Evolutionary conservation across 2,329 filamentous ascomycete genomes (phyloP).

Genomic region (Eutypella sp.): DNA sequence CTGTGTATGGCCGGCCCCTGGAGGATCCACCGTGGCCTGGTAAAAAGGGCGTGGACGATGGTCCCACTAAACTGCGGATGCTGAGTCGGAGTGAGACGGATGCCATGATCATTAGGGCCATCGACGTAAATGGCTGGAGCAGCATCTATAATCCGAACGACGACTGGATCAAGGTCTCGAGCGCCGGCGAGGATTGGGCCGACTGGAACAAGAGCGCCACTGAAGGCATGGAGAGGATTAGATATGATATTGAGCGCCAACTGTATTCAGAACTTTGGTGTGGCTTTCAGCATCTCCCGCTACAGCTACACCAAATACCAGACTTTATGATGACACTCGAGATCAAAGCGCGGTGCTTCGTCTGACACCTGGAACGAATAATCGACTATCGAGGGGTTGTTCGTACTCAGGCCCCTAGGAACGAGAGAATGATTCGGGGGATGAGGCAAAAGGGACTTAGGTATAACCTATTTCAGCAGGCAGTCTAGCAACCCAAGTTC

Average conservation of each 20-base stretch:
- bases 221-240: not conserved
- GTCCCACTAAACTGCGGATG: not conserved
- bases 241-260: not conserved
- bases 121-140: not conserved
- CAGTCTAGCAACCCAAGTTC: no score
- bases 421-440: no score
- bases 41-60: not conserved
- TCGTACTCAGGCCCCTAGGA: no score
- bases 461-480: no score
- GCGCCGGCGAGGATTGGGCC: not conserved
- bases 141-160: not conserved
- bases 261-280: not conserved
- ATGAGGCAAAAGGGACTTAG: no score
- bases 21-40: not conserved
- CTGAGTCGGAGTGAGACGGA: not conserved
- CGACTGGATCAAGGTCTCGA: not conserved
- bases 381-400: no score
- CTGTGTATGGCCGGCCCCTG: not conserved
- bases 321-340: not conserved
- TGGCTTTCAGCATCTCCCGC: no score
- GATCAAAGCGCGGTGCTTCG: not conserved
- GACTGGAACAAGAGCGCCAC: not conserved
- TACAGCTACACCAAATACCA: not conserved
- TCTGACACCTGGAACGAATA: no score
- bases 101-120: not conserved